These are phyloP conservation scores for Orbilia blumenaviensis DNA, from an alignment of 2,329 filamentous ascomycete genomes.

Conservation along the genomic window DNA sequence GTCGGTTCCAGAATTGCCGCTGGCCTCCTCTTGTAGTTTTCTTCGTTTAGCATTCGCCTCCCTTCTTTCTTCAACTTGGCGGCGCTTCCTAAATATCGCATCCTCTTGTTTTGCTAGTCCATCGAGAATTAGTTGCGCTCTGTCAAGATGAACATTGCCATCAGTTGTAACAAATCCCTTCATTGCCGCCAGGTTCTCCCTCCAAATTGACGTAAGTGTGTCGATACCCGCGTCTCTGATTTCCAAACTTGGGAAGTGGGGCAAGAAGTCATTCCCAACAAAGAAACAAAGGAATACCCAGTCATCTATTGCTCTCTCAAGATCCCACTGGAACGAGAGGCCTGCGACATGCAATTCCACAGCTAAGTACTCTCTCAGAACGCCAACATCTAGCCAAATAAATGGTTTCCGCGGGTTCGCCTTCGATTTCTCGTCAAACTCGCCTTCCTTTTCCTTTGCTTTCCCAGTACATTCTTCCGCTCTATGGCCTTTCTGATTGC, in stretches of 20 bases:
- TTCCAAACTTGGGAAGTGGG: slow-evolving; percentile 94
- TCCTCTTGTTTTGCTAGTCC: slow-evolving; percentile 93
- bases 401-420: slow-evolving; percentile 82
- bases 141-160: slow-evolving; percentile 84
- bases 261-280: slow-evolving; percentile 97
- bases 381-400: slow-evolving; percentile 95
- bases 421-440: slow-evolving; percentile 77
- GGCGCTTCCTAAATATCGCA: slow-evolving; percentile 86
- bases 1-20: slow-evolving; percentile 49
- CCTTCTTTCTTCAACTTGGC: slow-evolving; percentile 83
- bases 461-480: slow-evolving; percentile 84
- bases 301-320: slow-evolving; percentile 93
- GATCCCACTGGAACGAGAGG: slow-evolving; percentile 86
- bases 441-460: slow-evolving; percentile 78
- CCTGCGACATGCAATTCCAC: slow-evolving; percentile 85
- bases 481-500: slow-evolving; percentile 91
- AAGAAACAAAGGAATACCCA: slow-evolving; percentile 99
- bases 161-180: slow-evolving; percentile 96
- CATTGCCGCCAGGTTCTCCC: slow-evolving; percentile 88
- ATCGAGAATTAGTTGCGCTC: slow-evolving; percentile 85
- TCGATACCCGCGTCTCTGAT: slow-evolving; percentile 98
- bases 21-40: slow-evolving; percentile 71
- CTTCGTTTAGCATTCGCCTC: slow-evolving; percentile 81
- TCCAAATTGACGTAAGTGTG: slow-evolving; percentile 95
- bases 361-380: slow-evolving; percentile 90